Evolutionary conservation across 2,329 filamentous ascomycete species (phyloP), one percentile per base, ranked within the genome.

Genomic region (Emericellopsis cladophorae): DNA sequence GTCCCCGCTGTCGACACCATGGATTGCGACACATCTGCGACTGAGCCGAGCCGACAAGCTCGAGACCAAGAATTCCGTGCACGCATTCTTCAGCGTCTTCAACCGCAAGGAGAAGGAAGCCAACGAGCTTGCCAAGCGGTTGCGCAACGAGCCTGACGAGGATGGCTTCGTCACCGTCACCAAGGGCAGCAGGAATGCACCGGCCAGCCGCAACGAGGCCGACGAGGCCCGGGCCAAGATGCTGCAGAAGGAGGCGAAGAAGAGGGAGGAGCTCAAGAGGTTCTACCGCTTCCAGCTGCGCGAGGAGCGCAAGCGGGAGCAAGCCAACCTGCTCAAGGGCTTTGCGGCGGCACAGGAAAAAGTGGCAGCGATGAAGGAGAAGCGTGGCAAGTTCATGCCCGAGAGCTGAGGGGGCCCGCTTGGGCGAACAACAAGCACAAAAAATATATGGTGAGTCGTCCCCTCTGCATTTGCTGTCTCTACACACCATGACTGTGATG

Each of bases 81-180:
- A 95, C 54, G 77, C 80, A 31, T 96, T 88, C 67, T 94, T 96
- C 72, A 73, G 75, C 18, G 69, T 79, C n/a, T 96, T 88, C 65
- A 83, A 70, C 64, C 74, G 55, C 64, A 85, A 68, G 64, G 84
- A 74, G 68, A 77, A 59, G 62, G 81, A 68, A 60, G 80, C 68
- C 50, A 72, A 54, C 48, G 79, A 66, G 63, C 71, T 67, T 55
- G 82, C 64, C 55, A 79, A 76, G 62, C 66, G 74, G 42, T 66
- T 81, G 45, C 78, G 85, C 45, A 81, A 83, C 49, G 80, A 87
- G 52, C 87, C 90, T 0, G 92, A 98, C 58, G 89, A 87, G 54
- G 92, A 98, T 59, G 92, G 92, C 2, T 98, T 98, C 57, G 74
- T 96, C 38, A 96, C 89, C 4, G 92, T 98, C 21, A 84, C 81